phyloP scores from a whole-genome alignment of 108 stramenopile genomes.

The Discostella pseudostelligera region DNA sequence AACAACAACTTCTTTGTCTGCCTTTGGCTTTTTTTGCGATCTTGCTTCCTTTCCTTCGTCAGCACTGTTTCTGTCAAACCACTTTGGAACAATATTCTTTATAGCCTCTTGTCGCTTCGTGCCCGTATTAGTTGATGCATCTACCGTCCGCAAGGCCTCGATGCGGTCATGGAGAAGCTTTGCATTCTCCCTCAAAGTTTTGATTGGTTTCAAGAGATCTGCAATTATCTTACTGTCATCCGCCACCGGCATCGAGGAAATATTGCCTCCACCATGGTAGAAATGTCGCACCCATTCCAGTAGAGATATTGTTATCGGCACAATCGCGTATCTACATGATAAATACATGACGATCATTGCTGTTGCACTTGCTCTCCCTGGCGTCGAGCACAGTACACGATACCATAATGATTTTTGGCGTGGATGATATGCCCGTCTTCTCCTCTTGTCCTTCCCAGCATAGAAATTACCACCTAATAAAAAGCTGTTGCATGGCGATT shows the following conservation, averaged over 20 bases:
- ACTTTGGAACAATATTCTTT: constrained; percentile 38
- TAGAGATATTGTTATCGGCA: constrained; percentile 15
- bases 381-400: constrained; percentile 58
- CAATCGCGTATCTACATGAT: constrained; percentile 29
- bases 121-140: constrained; percentile 13
- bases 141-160: constrained; percentile 22
- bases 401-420: constrained; percentile 61
- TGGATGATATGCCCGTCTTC: constrained; percentile 29
- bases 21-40: not conserved
- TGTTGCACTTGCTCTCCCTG: constrained; percentile 27
- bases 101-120: constrained; percentile 27
- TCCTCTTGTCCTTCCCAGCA: constrained; percentile 66
- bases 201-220: constrained; percentile 29
- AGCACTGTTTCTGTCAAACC: constrained; percentile 31
- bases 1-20: not conserved
- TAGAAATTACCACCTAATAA: constrained; percentile 66
- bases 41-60: not conserved
- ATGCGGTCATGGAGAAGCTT: constrained; percentile 28
- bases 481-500: constrained; percentile 55
- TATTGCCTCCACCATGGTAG: constrained; percentile 13
- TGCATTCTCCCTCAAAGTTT: constrained; percentile 37
- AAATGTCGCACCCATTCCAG: constrained; percentile 20
- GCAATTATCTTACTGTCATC: constrained; percentile 25
- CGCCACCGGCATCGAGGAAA: constrained; percentile 12
- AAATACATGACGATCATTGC: constrained; percentile 21